Conservation (phyloP, 768 basidiomycete genomes). For the Tremella fuciformis region DNA sequence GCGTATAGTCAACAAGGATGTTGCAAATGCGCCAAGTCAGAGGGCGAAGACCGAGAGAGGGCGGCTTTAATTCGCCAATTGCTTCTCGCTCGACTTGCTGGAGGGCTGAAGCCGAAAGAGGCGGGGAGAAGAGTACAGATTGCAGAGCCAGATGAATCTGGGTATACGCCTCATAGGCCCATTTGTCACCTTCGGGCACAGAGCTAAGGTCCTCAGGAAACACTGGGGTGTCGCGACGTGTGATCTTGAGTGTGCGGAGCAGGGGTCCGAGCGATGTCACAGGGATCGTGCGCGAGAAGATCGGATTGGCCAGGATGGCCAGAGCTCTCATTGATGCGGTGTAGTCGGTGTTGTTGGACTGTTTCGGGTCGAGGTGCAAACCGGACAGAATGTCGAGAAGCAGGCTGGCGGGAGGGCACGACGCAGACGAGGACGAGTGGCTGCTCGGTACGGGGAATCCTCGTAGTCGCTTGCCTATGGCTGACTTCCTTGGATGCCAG, state of each 20-base stretch:
- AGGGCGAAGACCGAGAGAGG: conserved; percentile 11
- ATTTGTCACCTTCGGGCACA: conserved; percentile 23
- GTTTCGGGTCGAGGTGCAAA: conserved; percentile 25
- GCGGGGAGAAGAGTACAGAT: conserved; percentile 46
- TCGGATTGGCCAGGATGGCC: conserved; percentile 48
- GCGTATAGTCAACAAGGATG: conserved; percentile 34
- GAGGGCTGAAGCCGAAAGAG: conserved; percentile 32
- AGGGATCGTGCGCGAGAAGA: conserved; percentile 47
- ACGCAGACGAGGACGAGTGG: too few relatives aligned
- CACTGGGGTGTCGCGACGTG: conserved; percentile 35
- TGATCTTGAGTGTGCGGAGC: conserved; percentile 29
- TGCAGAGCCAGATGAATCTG: conserved; percentile 48
- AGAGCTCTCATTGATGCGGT: conserved; percentile 43
- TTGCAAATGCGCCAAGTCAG: conserved; percentile 30
- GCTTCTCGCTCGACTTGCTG: conserved; percentile 13
- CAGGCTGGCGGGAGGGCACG: too few relatives aligned
- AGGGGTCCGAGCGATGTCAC: conserved; percentile 34
- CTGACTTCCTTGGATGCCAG: conserved; percentile 48
- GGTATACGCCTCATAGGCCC: conserved; percentile 46
- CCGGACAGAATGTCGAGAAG: conserved; percentile 39
- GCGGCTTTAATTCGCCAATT: conserved; percentile 4
- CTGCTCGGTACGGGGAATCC: conserved; percentile 42
- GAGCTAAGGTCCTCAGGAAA: conserved; percentile 24
- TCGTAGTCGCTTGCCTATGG: conserved; percentile 42
- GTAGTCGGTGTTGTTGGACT: conserved; percentile 20